Conservation (phyloP, 2,329 filamentous ascomycete genomes). For the Onygenales sp. region DNA sequence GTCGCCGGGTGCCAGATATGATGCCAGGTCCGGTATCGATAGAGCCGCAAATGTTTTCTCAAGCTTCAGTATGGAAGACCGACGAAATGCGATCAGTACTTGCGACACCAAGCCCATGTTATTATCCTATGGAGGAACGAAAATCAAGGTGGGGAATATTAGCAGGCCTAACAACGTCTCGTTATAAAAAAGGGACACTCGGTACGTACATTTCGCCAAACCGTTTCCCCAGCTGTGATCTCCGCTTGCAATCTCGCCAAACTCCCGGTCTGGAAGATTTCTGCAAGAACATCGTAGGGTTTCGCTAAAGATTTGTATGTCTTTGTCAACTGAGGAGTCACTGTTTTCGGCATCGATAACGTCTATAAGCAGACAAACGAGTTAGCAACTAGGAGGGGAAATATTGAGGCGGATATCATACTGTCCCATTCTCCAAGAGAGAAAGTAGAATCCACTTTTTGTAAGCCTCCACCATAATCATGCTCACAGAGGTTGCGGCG, state of each 20-base stretch:
- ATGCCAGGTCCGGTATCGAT: slow-evolving; percentile 41
- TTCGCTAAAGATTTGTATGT: slow-evolving; percentile 51
- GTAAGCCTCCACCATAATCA: slow-evolving; percentile 79
- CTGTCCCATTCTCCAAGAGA: slow-evolving; percentile 59
- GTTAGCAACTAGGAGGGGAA: neutral
- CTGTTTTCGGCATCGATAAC: slow-evolving; percentile 46
- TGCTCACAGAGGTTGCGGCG: slow-evolving; percentile 51
- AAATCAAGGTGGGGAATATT: neutral
- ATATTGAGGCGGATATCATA: slow-evolving; percentile 18
- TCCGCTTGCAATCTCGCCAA: slow-evolving; percentile 55
- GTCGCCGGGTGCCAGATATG: slow-evolving; percentile 21
- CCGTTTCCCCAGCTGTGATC: slow-evolving; percentile 46
- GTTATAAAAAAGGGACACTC: neutral
- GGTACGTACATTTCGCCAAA: slow-evolving; percentile 50
- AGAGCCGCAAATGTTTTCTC: slow-evolving; percentile 61
- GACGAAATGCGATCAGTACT: slow-evolving; percentile 61
- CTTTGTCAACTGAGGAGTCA: slow-evolving; percentile 40
- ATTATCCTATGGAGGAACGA: slow-evolving; percentile 45
- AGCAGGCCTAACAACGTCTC: neutral
- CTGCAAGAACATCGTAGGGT: slow-evolving; percentile 61
- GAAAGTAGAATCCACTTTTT: slow-evolving; percentile 81
- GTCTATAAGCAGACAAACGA: slow-evolving; percentile 22
- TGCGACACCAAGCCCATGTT: slow-evolving; percentile 63
- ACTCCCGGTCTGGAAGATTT: slow-evolving; percentile 54
- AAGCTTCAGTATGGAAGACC: slow-evolving; percentile 65